Evolutionary conservation across 305 asterid species (phyloP), one percentile per base, ranked within the genome.

Genomic region (Vinca major): DNA sequence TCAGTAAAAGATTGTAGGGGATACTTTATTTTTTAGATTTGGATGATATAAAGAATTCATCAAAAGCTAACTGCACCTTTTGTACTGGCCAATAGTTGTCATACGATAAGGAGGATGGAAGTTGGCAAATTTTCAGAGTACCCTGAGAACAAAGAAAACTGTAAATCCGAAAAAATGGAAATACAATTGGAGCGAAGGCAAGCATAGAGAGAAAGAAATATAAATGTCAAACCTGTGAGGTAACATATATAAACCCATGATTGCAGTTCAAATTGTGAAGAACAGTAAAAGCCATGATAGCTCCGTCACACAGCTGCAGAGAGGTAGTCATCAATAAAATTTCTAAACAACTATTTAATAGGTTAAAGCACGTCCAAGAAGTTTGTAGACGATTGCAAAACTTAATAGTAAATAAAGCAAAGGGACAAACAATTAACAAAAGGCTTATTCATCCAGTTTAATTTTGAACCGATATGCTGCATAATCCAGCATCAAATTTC

Each of bases 71-170:
- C 14, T n/a, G 65, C 64, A 88, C 98, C 95, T 92, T 92, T 69
- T 90, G 96, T 68, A 92, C 90, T 33, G 97, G 97, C 98, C 98
- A 92, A 81, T 85, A 83, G 72, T 86, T 92, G 83, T 92, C 98
- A 68, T 87, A 92, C 54, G 87, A 80, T 48, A 83, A 75, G 54
- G 74, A 81, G 58, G 89, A 77, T 63, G 92, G 90, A 78, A 92
- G 98, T 80, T 90, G 98, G 73, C 97, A 92, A 77, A 92, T 92
- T 81, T 92, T 92, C 75, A 92, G 76, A 49, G 91, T 81, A 62
- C 98, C 98, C 98, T 92, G 75, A 68, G 68, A 77, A 69, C 63
- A 74, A 57, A 56, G 48, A 74, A 70, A 70, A 39, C 11, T 49
- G 73, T 19, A 14, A 55, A 39, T 47, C 65, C 63, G 71, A 63